phyloP scores from a whole-genome alignment of 2,329 filamentous ascomycete genomes.

The Trichoderma asperellum region DNA sequence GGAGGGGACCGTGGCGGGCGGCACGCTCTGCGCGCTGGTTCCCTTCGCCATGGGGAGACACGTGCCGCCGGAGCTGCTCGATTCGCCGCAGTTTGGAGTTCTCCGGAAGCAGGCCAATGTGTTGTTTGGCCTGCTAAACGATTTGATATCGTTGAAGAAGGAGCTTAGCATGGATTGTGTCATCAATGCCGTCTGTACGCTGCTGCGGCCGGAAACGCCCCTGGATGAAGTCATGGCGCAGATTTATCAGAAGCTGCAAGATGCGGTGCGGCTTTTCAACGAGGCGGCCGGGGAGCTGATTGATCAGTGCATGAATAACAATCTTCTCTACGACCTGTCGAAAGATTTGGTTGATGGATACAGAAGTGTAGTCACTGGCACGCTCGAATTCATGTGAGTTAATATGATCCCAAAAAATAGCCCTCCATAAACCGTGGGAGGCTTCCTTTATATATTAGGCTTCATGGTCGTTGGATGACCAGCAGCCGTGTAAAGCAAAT shows the following conservation, averaged over 20 bases:
- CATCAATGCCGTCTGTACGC: constrained; percentile 39
- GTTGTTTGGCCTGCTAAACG: constrained; percentile 38
- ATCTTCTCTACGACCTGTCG: constrained; percentile 29
- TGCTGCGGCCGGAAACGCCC: constrained; percentile 33
- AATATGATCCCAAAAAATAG: not conserved
- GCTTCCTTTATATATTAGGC: not conserved
- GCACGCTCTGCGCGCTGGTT: constrained; percentile 37
- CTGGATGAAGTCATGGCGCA: constrained; percentile 35
- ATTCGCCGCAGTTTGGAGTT: constrained; percentile 22
- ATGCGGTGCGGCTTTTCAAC: constrained; percentile 36
- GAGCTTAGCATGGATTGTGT: constrained; percentile 37
- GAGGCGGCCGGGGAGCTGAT: constrained; percentile 31
- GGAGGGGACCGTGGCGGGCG: constrained; percentile 36
- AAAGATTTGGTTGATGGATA: constrained; percentile 40
- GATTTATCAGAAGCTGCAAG: constrained; percentile 33
- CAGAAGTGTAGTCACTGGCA: constrained; percentile 39
- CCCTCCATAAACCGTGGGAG: not conserved
- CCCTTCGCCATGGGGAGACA: constrained; percentile 33
- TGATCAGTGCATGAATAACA: constrained; percentile 22
- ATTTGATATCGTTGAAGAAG: constrained; percentile 42
- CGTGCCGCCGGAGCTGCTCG: constrained; percentile 26
- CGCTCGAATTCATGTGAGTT: constrained; percentile 41
- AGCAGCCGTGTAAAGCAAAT: not conserved
- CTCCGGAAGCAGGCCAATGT: constrained; percentile 37
- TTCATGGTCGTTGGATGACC: not conserved